phyloP scores from a whole-genome alignment of 805 yeast species.

The Wickerhamia fluorescens region DNA sequence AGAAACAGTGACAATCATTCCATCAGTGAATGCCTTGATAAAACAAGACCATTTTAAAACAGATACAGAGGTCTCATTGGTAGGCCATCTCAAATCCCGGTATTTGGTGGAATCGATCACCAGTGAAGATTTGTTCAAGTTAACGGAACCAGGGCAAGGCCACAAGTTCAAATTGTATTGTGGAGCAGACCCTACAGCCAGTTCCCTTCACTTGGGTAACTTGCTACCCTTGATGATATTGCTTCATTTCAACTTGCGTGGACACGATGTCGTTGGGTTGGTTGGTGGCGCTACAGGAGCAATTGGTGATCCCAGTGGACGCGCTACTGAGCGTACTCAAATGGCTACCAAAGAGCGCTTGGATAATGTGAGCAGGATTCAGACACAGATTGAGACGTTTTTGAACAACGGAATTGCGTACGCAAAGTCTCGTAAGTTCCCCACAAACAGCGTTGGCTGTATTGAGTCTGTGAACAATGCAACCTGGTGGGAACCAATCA shows the following conservation, averaged over 20 bases:
- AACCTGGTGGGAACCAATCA: constrained; percentile 79
- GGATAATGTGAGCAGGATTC: constrained; percentile 53
- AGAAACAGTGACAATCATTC: constrained; percentile 33
- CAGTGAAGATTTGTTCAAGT: constrained; percentile 27
- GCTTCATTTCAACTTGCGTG: constrained; percentile 76
- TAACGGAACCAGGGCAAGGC: constrained; percentile 17
- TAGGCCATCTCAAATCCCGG: constrained; percentile 31
- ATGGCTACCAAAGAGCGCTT: constrained; percentile 48
- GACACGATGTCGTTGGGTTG: constrained; percentile 75
- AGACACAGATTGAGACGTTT: constrained; percentile 54
- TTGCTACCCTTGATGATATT: constrained; percentile 79
- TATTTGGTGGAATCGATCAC: constrained; percentile 33
- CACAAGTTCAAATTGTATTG: constrained; percentile 61
- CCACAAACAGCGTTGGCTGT: constrained; percentile 28
- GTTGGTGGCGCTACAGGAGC: constrained; percentile 95
- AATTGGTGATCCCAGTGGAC: constrained; percentile 96
- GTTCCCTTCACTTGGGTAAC: constrained; percentile 85
- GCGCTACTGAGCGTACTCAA: constrained; percentile 63
- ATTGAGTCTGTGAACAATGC: constrained; percentile 54
- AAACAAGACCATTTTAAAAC: constrained; percentile 9
- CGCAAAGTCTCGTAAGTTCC: constrained; percentile 45
- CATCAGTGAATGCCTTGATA: constrained; percentile 24
- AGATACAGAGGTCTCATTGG: constrained; percentile 24
- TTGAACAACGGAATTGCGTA: constrained; percentile 56
- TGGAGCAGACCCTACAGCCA: constrained; percentile 96